Evolutionary conservation across 352 stramenopile species (phyloP).

Genomic region (Globisporangium heterothallicum): DNA sequence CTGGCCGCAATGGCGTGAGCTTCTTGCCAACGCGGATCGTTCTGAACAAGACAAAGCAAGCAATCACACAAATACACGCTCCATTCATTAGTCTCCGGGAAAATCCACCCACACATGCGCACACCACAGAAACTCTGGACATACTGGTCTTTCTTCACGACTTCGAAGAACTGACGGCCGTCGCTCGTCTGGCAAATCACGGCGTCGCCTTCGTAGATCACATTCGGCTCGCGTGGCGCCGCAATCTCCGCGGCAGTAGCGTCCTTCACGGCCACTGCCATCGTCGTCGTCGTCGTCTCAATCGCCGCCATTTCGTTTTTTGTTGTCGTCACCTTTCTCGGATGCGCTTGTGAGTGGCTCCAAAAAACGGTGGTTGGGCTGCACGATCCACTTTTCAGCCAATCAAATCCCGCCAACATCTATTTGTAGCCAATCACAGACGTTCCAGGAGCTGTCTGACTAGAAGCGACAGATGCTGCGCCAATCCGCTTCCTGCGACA

Average conservation of each 20-base stretch:
- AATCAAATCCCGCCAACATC: slow-evolving; percentile 2
- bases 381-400: slow-evolving; percentile 8
- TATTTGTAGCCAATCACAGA: background rate
- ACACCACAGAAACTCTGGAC: no score
- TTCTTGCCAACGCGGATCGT: slow-evolving; percentile 83
- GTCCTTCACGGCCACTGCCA: no score
- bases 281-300: slow-evolving; percentile 6
- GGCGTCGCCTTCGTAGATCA: slow-evolving; percentile 84
- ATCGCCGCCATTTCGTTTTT: background rate
- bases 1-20: slow-evolving; percentile 53
- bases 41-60: slow-evolving; percentile 8
- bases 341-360: background rate
- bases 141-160: slow-evolving; percentile 63
- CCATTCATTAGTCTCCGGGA: background rate
- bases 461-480: no score
- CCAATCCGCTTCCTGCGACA: no score
- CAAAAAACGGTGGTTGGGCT: background rate
- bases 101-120: no score
- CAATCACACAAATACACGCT: background rate
- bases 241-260: background rate
- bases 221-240: slow-evolving; percentile 38
- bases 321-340: background rate
- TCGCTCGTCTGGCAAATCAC: slow-evolving; percentile 86
- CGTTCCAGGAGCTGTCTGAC: no score
- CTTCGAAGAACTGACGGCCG: slow-evolving; percentile 81